Conservation (phyloP, 2,329 filamentous ascomycete genomes). For the Cladosporium sphaerospermum region DNA sequence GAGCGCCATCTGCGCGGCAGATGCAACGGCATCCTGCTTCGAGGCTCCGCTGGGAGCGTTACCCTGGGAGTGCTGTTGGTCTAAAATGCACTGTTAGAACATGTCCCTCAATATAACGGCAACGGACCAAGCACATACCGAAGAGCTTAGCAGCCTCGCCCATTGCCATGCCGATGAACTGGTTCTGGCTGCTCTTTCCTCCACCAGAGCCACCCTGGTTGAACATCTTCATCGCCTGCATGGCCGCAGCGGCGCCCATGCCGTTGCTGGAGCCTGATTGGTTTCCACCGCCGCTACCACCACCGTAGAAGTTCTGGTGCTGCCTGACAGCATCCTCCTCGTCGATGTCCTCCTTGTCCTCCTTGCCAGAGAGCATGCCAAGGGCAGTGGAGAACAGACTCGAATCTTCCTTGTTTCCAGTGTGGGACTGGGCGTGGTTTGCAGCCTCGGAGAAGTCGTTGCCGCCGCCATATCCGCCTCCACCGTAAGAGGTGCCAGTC, state of each 20-base stretch:
- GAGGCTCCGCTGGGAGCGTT: conserved; percentile 50
- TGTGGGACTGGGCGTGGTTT: conserved; percentile 50
- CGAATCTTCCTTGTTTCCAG: conserved; percentile 44
- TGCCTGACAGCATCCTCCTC: conserved; percentile 63
- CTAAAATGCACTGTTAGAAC: conserved; percentile 14
- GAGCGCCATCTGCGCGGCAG: conserved; percentile 78
- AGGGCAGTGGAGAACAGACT: conserved; percentile 53
- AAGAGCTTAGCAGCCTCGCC: conserved; percentile 75
- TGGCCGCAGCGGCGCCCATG: conserved; percentile 65
- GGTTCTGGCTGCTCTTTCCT: conserved; percentile 56
- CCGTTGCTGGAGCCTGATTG: conserved; percentile 42
- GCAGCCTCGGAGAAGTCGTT: conserved; percentile 51
- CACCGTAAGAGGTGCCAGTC: conserved; percentile 39
- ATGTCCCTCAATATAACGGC: neutral
- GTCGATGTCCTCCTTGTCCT: conserved; percentile 51
- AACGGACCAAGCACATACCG: conserved; percentile 26
- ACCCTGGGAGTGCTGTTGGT: conserved; percentile 52
- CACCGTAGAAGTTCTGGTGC: conserved; percentile 68
- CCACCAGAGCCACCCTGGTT: conserved; percentile 30
- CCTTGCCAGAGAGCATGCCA: conserved; percentile 49
- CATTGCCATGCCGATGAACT: conserved; percentile 82
- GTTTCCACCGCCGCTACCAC: conserved; percentile 35
- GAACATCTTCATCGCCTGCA: conserved; percentile 79
- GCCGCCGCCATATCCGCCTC: conserved; percentile 33
- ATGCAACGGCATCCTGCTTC: conserved; percentile 74